Evolutionary conservation across 1,284 basidiomycete species (phyloP).

Genomic region (Tylopilus sp.): DNA sequence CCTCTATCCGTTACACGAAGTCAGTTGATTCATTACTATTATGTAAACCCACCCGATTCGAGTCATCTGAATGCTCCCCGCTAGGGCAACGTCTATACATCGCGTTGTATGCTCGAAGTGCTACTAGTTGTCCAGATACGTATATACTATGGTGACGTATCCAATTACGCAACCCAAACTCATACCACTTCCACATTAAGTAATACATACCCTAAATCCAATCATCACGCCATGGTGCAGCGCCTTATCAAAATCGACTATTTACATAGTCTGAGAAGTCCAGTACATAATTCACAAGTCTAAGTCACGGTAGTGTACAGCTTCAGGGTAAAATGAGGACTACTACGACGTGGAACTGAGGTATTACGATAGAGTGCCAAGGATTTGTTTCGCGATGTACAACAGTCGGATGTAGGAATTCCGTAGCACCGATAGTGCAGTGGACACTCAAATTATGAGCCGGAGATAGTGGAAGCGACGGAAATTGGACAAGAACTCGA

Average conservation of each 20-base stretch:
- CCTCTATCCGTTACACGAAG: no score
- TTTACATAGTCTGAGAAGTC: conserved; percentile 27
- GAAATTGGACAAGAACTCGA: conserved; percentile 19
- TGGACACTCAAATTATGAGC: conserved; percentile 1
- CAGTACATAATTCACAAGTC: conserved; percentile 17
- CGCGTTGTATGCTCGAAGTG: no score
- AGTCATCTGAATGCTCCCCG: no score
- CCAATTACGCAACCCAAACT: not conserved
- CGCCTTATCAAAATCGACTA: no score
- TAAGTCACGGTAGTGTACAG: conserved; percentile 29
- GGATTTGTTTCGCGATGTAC: conserved; percentile 16
- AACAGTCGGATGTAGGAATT: conserved; percentile 21
- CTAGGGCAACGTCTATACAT: no score
- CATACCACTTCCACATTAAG: no score
- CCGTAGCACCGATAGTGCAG: conserved; percentile 15
- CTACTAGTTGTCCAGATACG: no score
- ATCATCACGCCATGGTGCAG: no score
- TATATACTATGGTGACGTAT: no score
- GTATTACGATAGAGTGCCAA: conserved; percentile 21
- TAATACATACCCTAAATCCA: not conserved
- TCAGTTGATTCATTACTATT: no score
- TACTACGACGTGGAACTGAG: conserved; percentile 8
- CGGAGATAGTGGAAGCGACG: conserved; percentile 1
- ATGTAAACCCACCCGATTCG: no score
- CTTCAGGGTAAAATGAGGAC: conserved; percentile 14